Evolutionary conservation across 768 basidiomycete genomes (phyloP).

Genomic region (Antrodiella citrinella): DNA sequence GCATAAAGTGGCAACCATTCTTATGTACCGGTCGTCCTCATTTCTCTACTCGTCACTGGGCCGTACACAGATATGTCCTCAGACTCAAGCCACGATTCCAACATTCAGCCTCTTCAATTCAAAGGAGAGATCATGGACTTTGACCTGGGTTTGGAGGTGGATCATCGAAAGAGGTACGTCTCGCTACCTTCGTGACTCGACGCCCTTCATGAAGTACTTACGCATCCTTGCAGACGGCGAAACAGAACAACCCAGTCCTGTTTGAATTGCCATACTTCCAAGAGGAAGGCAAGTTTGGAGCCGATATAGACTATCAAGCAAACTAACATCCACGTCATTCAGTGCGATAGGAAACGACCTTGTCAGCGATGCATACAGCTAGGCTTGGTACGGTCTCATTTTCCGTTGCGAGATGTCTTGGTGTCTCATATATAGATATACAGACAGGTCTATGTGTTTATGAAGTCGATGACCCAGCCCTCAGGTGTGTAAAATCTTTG

Average conservation of each 20-base stretch:
- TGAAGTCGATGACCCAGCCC: conserved; percentile 84
- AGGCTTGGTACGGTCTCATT: conserved; percentile 50
- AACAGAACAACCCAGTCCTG: conserved; percentile 89
- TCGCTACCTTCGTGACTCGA: too few species aligned
- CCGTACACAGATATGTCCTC: neutral
- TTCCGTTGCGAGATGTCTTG: conserved; percentile 4
- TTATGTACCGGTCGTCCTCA: conserved; percentile 1
- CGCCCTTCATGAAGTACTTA: neutral
- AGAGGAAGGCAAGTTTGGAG: conserved; percentile 62
- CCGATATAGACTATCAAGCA: conserved; percentile 3
- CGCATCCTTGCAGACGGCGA: conserved; percentile 48
- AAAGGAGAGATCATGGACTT: conserved; percentile 76
- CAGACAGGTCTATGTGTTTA: conserved; percentile 93
- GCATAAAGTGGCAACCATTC: conserved; percentile 3
- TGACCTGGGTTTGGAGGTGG: conserved; percentile 32
- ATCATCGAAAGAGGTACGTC: conserved; percentile 23
- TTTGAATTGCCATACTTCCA: conserved; percentile 88
- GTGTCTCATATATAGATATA: too few species aligned
- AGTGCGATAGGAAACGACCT: conserved; percentile 91
- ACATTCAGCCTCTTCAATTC: conserved; percentile 39
- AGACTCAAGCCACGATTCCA: neutral
- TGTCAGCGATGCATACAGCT: conserved; percentile 88
- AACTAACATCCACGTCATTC: conserved; percentile 8
- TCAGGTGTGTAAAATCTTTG: conserved; percentile 42
- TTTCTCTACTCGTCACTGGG: too few species aligned